Evolutionary conservation across 2,329 filamentous ascomycete species (phyloP).

Genomic region (Arthrobotrys sinensis): DNA sequence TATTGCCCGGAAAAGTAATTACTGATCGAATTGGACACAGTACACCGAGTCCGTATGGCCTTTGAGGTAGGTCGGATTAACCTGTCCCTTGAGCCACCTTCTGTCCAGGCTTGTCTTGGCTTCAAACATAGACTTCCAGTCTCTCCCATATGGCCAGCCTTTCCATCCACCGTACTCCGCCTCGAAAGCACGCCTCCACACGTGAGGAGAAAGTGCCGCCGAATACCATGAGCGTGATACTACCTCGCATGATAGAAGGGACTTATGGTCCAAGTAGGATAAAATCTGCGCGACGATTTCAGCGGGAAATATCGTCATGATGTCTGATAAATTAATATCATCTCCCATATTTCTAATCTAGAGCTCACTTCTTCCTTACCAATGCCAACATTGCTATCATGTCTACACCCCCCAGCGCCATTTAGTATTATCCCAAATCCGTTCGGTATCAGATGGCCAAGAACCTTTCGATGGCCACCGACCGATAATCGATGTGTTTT

Average conservation of each 20-base stretch:
- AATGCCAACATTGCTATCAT: constrained; percentile 29
- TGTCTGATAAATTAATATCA: constrained; percentile 68
- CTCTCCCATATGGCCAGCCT: constrained; percentile 73
- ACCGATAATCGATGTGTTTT: constrained; percentile 11
- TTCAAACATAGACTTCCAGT: constrained; percentile 90
- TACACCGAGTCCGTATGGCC: constrained; percentile 97
- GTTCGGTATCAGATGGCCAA: constrained; percentile 39
- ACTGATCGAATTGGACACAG: constrained; percentile 98
- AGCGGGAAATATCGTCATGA: constrained; percentile 72
- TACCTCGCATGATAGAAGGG: constrained; percentile 72
- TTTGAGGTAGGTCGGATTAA: constrained; percentile 87
- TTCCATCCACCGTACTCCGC: constrained; percentile 74
- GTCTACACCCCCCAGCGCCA: constrained; percentile 4
- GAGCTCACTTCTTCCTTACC: constrained; percentile 27
- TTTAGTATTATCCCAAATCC: constrained; percentile 44
- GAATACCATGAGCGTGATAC: constrained; percentile 74
- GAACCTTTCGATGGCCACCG: constrained; percentile 16
- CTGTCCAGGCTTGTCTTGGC: constrained; percentile 81
- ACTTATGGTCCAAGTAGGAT: constrained; percentile 74
- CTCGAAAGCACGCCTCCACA: constrained; percentile 77
- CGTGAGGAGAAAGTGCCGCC: constrained; percentile 73
- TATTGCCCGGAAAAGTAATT: constrained; percentile 67
- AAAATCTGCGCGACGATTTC: constrained; percentile 75
- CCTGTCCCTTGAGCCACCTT: constrained; percentile 84
- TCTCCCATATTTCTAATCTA: not conserved